Percentiles rank a stretch among this genome's conserved stretches.
Evolutionary conservation across 768 basidiomycete genomes (phyloP).

Genomic region (Phanerochaete carnosa): DNA sequence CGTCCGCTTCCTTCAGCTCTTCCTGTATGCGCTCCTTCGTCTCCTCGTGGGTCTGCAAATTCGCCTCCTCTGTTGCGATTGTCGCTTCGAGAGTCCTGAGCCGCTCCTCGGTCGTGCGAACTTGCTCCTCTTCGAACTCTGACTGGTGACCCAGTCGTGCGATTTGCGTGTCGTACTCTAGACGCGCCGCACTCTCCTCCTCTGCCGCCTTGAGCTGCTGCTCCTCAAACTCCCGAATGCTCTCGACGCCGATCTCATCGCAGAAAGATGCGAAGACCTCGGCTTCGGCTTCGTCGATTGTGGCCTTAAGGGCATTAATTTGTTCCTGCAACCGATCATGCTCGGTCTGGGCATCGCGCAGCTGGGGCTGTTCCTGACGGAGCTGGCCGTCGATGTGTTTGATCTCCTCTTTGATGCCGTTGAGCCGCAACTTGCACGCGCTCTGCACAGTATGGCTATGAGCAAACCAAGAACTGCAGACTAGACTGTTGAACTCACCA

Average conservation of each 20-base stretch:
- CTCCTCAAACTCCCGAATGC: conserved; percentile 93
- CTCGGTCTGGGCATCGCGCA: conserved; percentile 58
- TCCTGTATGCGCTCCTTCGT: conserved; percentile 51
- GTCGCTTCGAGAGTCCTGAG: conserved; percentile 50
- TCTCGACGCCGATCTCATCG: conserved; percentile 65
- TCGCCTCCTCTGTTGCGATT: conserved; percentile 49
- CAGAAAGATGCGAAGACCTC: conserved; percentile 78
- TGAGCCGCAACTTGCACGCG: conserved; percentile 71
- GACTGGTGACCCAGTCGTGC: conserved; percentile 73
- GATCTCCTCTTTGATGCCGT: conserved; percentile 79
- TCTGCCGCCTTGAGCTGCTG: conserved; percentile 85
- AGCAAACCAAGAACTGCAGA: background rate
- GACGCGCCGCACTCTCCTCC: conserved; percentile 80
- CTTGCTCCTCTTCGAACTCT: conserved; percentile 78
- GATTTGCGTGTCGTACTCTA: conserved; percentile 84
- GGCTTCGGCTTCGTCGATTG: conserved; percentile 79
- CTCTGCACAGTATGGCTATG: conserved; percentile 40
- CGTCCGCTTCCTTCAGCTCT: conserved; percentile 59
- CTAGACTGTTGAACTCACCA: conserved; percentile 44
- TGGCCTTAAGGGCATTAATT: conserved; percentile 49
- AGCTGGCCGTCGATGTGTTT: conserved; percentile 75
- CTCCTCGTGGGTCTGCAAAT: conserved; percentile 49
- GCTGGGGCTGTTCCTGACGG: conserved; percentile 62
- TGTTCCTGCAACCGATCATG: conserved; percentile 50
- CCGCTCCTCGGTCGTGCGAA: conserved; percentile 63